These are phyloP conservation scores for Alliaria petiolata DNA, from an alignment of 345 rosid species.

Conservation along the genomic window DNA sequence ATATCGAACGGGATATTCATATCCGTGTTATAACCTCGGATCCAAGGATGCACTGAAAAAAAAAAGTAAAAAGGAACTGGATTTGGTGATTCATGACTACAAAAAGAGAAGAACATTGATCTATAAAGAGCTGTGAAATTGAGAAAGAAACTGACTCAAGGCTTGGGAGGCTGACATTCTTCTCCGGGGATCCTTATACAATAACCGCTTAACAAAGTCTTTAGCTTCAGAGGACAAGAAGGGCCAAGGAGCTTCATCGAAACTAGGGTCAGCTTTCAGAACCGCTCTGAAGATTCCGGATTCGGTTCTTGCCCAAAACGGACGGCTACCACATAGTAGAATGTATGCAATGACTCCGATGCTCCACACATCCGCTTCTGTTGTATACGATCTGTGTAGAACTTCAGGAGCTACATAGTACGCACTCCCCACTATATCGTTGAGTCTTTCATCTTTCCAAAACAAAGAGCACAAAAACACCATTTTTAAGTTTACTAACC, in stretches of 20 bases:
- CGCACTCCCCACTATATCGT: conserved; percentile 95
- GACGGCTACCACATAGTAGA: conserved; percentile 86
- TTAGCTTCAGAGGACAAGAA: conserved; percentile 73
- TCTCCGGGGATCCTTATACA: conserved; percentile 81
- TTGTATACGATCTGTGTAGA: conserved; percentile 74
- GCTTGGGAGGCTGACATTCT: conserved; percentile 96
- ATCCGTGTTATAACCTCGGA: conserved; percentile 37
- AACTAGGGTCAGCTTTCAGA: conserved; percentile 83
- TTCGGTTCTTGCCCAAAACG: conserved; percentile 94
- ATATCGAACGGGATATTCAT: conserved; percentile 70
- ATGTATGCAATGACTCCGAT: conserved; percentile 88
- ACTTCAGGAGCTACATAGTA: conserved; percentile 98
- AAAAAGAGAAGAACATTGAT: conserved; percentile 8
- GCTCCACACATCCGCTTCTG: conserved; percentile 99
- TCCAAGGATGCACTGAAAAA: conserved; percentile 90
- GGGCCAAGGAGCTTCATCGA: conserved; percentile 85
- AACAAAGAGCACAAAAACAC: background rate
- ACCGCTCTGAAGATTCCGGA: conserved; percentile 87
- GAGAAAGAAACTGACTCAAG: conserved; percentile 51
- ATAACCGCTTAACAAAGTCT: conserved; percentile 75
- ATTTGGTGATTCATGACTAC: conserved; percentile 16
- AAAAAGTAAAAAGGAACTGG: background rate
- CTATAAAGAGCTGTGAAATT: conserved; percentile 21
- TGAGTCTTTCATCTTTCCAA: conserved; percentile 76
- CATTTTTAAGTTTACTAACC: conserved; percentile 5